phyloP scores from a whole-genome alignment of 164 flowering plant species.

The Stephania japonica region DNA sequence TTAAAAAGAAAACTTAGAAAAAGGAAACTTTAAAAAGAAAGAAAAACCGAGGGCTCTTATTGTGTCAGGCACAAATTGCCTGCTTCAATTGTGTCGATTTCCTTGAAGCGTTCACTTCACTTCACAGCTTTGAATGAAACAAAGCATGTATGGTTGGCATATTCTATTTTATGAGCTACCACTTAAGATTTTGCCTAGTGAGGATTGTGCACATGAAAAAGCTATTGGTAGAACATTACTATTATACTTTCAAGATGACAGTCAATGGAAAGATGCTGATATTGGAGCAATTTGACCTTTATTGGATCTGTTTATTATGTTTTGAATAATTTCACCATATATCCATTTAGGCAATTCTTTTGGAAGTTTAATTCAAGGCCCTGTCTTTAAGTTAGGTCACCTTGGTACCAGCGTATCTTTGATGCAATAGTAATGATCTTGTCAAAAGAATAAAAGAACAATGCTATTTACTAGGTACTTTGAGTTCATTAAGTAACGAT shows the following conservation, averaged over 20 bases:
- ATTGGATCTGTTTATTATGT: neutral
- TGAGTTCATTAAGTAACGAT: neutral
- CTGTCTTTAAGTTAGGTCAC: neutral
- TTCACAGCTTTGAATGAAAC: neutral
- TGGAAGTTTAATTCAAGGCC: neutral
- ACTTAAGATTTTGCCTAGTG: neutral
- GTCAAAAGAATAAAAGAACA: neutral
- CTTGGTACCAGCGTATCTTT: neutral
- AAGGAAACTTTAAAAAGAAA: neutral
- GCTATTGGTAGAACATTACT: neutral
- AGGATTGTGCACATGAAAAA: neutral
- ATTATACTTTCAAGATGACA: neutral
- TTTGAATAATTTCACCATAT: neutral
- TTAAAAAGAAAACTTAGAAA: no score
- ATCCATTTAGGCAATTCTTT: neutral
- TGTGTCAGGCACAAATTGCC: neutral
- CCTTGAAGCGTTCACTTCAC: neutral
- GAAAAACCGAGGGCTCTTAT: neutral
- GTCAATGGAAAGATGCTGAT: neutral
- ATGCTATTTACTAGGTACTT: neutral
- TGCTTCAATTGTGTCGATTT: neutral
- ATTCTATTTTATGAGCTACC: neutral
- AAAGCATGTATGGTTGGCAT: neutral
- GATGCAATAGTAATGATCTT: no score
- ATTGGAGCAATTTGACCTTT: neutral